phyloP scores from a whole-genome alignment of 1,139 yeast genomes.

The Maudiozyma humilis region DNA sequence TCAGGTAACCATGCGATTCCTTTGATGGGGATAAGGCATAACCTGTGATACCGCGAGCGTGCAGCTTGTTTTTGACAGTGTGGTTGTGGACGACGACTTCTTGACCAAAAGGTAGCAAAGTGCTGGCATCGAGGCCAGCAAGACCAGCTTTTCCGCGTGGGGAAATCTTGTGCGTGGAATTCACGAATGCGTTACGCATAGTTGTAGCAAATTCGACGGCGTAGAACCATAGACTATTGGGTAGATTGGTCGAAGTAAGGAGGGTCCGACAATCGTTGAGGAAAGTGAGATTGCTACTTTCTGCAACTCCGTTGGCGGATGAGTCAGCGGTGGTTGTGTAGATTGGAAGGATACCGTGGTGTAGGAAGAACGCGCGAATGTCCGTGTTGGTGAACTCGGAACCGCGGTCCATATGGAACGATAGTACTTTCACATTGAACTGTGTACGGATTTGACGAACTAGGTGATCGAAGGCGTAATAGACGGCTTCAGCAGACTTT shows the following conservation, averaged over 20 bases:
- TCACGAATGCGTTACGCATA: constrained; percentile 8
- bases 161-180: constrained; percentile 5
- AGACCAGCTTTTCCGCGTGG: constrained; percentile 9
- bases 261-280: constrained; percentile 12
- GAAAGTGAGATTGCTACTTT: constrained; percentile 10
- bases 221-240: constrained; percentile 10
- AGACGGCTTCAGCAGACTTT: not conserved
- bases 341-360: constrained; percentile 8
- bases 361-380: not conserved
- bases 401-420: constrained; percentile 11
- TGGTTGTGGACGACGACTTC: constrained; percentile 8
- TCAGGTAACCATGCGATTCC: constrained; percentile 5
- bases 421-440: constrained; percentile 3
- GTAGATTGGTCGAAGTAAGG: constrained; percentile 6
- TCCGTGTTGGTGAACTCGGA: constrained; percentile 9
- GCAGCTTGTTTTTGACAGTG: constrained; percentile 3
- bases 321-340: constrained; percentile 10
- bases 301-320: constrained; percentile 12
- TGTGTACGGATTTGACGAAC: constrained; percentile 6
- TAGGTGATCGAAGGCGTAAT: not conserved
- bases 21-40: constrained; percentile 6
- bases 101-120: constrained; percentile 12
- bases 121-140: constrained; percentile 6
- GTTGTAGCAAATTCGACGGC: constrained; percentile 9
- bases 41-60: constrained; percentile 6